phyloP scores from a whole-genome alignment of 148 eudicot species.

The Cornus suecica region DNA sequence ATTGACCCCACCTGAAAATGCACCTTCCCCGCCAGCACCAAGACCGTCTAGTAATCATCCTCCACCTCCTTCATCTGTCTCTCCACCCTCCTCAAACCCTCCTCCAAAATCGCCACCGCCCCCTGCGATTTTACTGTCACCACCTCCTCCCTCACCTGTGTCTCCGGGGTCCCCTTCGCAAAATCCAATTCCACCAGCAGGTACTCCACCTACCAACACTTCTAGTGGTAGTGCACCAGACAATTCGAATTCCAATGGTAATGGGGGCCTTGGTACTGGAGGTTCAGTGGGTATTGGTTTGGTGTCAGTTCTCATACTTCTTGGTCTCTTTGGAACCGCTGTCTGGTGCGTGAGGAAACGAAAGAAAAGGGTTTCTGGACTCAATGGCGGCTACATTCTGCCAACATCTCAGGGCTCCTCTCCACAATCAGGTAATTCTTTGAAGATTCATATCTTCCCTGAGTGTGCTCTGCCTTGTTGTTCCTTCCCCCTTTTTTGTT shows the following conservation, averaged over 20 bases:
- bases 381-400: constrained; percentile 33
- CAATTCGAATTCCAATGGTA: constrained; percentile 16
- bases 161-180: background rate
- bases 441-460: background rate
- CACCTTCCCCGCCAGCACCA: constrained; percentile 37
- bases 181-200: constrained; percentile 19
- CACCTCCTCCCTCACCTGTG: constrained; percentile 23
- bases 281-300: constrained; percentile 41
- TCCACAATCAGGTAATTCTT: constrained; percentile 58
- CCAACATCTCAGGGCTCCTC: constrained; percentile 52
- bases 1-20: constrained; percentile 21
- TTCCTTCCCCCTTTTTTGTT: background rate
- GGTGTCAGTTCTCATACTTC: constrained; percentile 37
- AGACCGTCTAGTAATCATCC: constrained; percentile 29
- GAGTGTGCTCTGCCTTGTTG: background rate
- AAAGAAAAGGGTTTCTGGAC: constrained; percentile 36
- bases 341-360: constrained; percentile 43
- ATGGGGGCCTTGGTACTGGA: constrained; percentile 47
- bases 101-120: constrained; percentile 9
- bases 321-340: constrained; percentile 43
- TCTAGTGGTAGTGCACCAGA: constrained; percentile 16
- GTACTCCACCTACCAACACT: constrained; percentile 10
- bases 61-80: constrained; percentile 25
- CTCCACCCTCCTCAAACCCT: constrained; percentile 21
- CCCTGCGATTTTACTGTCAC: constrained; percentile 17